A percentile compares a stretch with the other conserved stretches of the same genome.
These are phyloP conservation scores for Mucor sp. DNA, from an alignment of 371 early-diverging fungal species.

Conservation along the genomic window DNA sequence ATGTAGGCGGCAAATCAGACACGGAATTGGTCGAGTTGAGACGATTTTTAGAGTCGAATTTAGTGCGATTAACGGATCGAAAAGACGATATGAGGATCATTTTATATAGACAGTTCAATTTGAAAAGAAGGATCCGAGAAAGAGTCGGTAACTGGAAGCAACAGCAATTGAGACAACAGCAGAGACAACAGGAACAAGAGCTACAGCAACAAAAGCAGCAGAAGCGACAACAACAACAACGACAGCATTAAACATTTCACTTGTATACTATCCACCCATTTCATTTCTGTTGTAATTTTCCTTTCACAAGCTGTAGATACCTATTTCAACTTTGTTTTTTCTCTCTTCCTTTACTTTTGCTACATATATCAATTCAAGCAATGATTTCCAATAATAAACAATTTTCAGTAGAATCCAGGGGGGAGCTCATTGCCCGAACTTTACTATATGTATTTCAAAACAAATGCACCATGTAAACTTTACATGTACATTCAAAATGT, in stretches of 20 bases:
- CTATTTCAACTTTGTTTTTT: neutral
- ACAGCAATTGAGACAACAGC: conserved; percentile 8
- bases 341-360: neutral
- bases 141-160: conserved; percentile 42
- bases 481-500: neutral
- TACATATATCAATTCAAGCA: neutral
- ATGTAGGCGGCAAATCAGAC: conserved; percentile 39
- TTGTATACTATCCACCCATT: neutral
- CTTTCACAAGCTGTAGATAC: neutral
- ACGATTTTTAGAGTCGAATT: conserved; percentile 38
- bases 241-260: neutral
- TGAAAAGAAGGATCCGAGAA: conserved; percentile 43
- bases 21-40: conserved; percentile 37
- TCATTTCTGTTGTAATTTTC: neutral
- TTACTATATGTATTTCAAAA: neutral
- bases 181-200: neutral
- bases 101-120: conserved; percentile 45
- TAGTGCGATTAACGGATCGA: conserved; percentile 35
- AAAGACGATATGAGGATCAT: conserved; percentile 44
- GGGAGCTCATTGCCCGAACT: neutral
- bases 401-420: neutral
- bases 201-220: neutral
- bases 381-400: neutral
- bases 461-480: neutral
- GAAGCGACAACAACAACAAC: neutral